These are phyloP conservation scores for Oryza officinalis DNA, from an alignment of 176 grass and related monocot genomes.

Conservation along the genomic window DNA sequence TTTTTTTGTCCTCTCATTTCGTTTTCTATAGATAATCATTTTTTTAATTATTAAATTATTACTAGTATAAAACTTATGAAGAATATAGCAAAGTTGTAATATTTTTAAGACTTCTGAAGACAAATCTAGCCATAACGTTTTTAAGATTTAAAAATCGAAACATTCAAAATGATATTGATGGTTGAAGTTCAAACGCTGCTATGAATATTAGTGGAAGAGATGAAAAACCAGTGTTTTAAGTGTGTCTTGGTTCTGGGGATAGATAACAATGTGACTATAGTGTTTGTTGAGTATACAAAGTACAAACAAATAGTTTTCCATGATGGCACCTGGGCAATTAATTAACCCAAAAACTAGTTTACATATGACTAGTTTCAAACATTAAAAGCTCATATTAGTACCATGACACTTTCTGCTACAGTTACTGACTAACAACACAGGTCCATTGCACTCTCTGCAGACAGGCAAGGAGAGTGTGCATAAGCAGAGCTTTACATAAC, in stretches of 20 bases:
- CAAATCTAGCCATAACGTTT: no score
- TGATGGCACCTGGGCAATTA: background rate
- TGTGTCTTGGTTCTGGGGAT: background rate
- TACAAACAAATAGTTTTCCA: background rate
- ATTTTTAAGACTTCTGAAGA: no score
- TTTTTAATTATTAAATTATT: no score
- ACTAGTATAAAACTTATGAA: no score
- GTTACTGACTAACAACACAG: background rate
- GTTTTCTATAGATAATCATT: background rate
- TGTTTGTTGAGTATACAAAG: no score
- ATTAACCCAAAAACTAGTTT: background rate
- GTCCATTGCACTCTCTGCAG: background rate
- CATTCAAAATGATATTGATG: no score
- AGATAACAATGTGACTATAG: no score
- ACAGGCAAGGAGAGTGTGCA: background rate
- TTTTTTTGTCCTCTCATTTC: background rate
- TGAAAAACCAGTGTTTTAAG: background rate
- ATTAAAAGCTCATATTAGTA: constrained; percentile 11
- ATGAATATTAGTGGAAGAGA: background rate
- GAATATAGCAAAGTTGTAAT: no score
- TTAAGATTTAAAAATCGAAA: no score
- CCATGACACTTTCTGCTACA: constrained; percentile 9
- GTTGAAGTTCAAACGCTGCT: no score
- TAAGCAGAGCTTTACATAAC: background rate
- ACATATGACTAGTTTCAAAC: background rate